Percentiles rank a stretch among this genome's conserved stretches.
phyloP scores from a whole-genome alignment of 1,284 basidiomycete genomes.

The Golubevia pallescens region DNA sequence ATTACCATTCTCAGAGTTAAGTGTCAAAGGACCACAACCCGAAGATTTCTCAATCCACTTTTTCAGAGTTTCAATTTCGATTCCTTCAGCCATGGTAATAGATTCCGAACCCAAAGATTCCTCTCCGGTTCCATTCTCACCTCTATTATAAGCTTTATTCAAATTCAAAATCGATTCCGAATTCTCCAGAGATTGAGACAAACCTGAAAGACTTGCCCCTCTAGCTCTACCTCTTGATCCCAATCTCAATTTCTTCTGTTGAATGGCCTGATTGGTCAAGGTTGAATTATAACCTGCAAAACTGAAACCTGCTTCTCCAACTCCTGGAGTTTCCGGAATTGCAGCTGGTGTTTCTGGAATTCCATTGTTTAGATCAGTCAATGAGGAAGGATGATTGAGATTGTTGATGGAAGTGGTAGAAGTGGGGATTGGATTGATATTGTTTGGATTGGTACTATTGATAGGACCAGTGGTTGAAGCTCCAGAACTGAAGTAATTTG shows the following conservation, averaged over 20 bases:
- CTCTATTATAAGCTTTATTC: too few species aligned
- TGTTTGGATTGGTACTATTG: conserved; percentile 12
- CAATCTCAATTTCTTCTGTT: conserved; percentile 10
- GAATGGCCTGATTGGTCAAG: too few species aligned
- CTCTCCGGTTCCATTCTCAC: too few species aligned
- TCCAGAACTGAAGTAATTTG: conserved; percentile 49
- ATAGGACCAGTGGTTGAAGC: conserved; percentile 34
- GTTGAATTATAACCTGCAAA: too few species aligned
- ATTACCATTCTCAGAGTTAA: not conserved
- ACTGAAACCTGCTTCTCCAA: too few species aligned
- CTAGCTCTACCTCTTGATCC: conserved; percentile 43
- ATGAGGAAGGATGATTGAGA: not conserved
- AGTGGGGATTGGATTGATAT: conserved; percentile 12
- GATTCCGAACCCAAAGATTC: conserved; percentile 3
- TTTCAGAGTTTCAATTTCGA: conserved; percentile 36
- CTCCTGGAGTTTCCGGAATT: too few species aligned
- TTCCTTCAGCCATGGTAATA: conserved; percentile 45
- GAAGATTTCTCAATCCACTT: conserved; percentile 42
- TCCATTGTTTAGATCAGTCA: not conserved
- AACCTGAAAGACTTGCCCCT: conserved; percentile 43
- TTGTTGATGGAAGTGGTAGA: conserved; percentile 5
- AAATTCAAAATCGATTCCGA: too few species aligned
- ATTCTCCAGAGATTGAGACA: conserved; percentile 1
- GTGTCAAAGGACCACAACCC: conserved; percentile 3
- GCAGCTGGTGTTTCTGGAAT: too few species aligned